Evolutionary conservation across 139 green algal species (phyloP).

Genomic region (Auxenochlorella pyrenoidosa): DNA sequence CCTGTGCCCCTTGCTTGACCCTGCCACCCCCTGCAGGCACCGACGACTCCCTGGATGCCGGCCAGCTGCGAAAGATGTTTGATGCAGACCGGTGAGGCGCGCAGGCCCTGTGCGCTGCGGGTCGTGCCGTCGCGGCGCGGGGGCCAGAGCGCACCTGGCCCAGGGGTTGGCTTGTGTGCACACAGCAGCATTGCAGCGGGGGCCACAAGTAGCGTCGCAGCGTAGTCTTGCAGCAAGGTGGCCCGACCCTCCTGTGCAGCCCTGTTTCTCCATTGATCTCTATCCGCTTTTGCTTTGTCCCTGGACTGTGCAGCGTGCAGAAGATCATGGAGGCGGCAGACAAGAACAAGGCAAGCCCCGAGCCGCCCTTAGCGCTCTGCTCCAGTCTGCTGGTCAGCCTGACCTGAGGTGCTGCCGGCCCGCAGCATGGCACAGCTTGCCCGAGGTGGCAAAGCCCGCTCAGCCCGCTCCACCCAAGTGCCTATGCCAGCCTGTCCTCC

Average conservation of each 20-base stretch:
- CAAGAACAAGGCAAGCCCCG: slow-evolving; percentile 6
- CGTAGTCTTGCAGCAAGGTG: no score
- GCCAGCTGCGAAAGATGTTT: slow-evolving; percentile 3
- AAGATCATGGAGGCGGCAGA: slow-evolving; percentile 8
- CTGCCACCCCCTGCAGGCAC: not conserved
- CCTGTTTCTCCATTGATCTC: not conserved
- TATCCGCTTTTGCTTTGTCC: not conserved
- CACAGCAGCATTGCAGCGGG: no score
- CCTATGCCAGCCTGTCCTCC: no score
- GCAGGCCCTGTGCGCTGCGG: no score
- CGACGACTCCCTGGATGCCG: not conserved
- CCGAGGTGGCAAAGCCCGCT: not conserved
- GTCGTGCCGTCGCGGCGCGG: no score
- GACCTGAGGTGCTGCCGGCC: not conserved
- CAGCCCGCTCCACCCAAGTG: no score
- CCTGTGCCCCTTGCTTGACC: not conserved
- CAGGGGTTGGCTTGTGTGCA: no score
- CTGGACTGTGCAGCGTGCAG: not conserved
- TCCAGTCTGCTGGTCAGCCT: not conserved
- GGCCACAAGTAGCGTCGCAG: no score
- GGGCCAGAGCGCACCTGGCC: no score
- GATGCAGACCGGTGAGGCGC: not conserved
- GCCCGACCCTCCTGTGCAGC: no score
- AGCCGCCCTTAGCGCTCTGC: no score
- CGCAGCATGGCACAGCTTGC: not conserved